Conservation (phyloP, 257 asterid genomes). For the Solanum phureja region DNA sequence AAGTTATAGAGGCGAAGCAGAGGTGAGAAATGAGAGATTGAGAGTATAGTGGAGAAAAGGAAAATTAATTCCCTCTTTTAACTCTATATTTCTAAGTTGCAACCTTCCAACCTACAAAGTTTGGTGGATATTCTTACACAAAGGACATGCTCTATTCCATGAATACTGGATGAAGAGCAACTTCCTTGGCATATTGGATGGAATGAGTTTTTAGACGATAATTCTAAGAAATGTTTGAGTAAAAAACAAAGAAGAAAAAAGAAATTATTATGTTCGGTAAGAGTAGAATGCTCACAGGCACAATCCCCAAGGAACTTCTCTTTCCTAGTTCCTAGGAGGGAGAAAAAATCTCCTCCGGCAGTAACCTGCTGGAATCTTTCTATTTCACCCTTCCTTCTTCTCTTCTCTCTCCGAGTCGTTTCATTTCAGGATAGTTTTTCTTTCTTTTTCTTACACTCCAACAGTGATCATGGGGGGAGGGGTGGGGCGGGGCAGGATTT, state of each 20-base stretch:
- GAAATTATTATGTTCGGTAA: background rate
- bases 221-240: background rate
- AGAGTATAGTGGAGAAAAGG: background rate
- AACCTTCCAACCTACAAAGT: background rate
- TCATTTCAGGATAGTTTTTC: background rate
- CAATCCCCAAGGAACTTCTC: background rate
- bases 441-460: background rate
- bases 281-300: background rate
- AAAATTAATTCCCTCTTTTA: background rate
- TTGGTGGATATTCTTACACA: background rate
- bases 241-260: background rate
- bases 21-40: background rate
- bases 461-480: background rate
- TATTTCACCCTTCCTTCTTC: background rate
- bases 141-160: background rate
- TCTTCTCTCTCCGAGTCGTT: background rate
- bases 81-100: background rate
- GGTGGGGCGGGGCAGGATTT: background rate
- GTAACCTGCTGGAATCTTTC: background rate
- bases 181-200: background rate
- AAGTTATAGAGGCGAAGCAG: background rate
- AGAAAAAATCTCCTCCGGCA: background rate
- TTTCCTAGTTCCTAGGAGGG: background rate
- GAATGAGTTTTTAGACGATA: background rate
- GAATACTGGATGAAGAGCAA: background rate